Evolutionary conservation across 2,329 filamentous ascomycete genomes (phyloP), one percentile per base, ranked within the genome.

Genomic region (Botrytis elliptica): DNA sequence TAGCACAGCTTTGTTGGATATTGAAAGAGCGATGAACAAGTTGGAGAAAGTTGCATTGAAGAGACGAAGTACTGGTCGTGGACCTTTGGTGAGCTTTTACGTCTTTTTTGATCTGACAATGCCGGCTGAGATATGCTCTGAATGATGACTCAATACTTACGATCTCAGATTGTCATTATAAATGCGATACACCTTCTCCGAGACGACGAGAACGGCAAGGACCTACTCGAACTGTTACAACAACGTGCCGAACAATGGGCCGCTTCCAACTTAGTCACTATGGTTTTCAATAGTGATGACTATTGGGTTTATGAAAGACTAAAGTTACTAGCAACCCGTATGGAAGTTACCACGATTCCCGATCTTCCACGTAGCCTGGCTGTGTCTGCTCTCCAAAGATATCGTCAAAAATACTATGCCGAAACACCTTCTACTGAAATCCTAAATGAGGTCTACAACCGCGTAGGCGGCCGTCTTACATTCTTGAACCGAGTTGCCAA

Each of bases 261-360:
- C 1, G 96, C 95, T 1, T 90, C 93, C 33, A 95, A 94, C 77
- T 87, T 99, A 14, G 93, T 97, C 44, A 98, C 96, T 1, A 89
- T 94, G 86, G 91, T 99, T 49, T 94, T 99, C 84, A 98, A 98
- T 83, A 95, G 91, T 71, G 96, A 99, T 82, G 96, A 98, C 81
- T 99, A 97, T 83, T 99, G 96, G 96, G 93, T 99, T 0, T 98
- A 98, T 79, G 96, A 99, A 82, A 89, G 95, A 22, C 85, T 99
- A 70, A 98, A 98, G 85, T 91, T 93, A 81, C 91, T 97, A 74
- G 93, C 94, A 4, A 97, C 95, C 2, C 90, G 96, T 64, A 97
- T 99, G 93, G 95, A 98, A 80, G 92, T 99, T 7, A 91, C 97
- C 55, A 90, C 94, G 14, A 91, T 99, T 60, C 87, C 89, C 7